phyloP scores from a whole-genome alignment of 2,329 filamentous ascomycete genomes.

The Ceratocystiopsis sp. region DNA sequence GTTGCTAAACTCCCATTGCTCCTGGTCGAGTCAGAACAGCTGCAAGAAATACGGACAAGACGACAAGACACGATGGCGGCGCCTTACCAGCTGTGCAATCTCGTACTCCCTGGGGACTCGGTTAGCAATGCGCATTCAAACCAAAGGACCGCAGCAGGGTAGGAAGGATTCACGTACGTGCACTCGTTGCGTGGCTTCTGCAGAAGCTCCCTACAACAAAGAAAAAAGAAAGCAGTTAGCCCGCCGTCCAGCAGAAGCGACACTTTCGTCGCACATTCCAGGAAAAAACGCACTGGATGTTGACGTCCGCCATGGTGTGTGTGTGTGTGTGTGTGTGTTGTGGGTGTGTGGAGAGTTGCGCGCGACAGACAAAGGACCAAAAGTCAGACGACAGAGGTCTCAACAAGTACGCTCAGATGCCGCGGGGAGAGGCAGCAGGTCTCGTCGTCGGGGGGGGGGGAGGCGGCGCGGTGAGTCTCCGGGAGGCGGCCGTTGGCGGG shows the following conservation, averaged over 20 bases:
- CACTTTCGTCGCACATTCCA: no score
- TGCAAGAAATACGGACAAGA: no score
- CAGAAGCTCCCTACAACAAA: slow-evolving; percentile 7
- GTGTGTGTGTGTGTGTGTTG: background rate
- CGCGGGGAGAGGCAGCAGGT: no score
- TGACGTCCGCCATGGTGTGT: slow-evolving; percentile 8
- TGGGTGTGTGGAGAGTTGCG: background rate
- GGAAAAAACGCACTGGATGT: slow-evolving; percentile 8
- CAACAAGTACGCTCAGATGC: background rate
- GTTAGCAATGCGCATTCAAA: background rate
- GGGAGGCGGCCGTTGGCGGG: no score
- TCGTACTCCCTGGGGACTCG: slow-evolving; percentile 58
- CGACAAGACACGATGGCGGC: background rate
- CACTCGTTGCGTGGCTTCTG: slow-evolving; percentile 11
- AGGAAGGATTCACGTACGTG: slow-evolving; percentile 4
- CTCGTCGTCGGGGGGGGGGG: no score
- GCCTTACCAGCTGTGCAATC: slow-evolving; percentile 46
- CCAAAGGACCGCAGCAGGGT: background rate
- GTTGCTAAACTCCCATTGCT: slow-evolving; percentile 35
- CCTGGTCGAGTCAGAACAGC: slow-evolving; percentile 13
- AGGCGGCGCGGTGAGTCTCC: no score
- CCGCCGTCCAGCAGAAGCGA: background rate
- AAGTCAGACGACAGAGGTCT: no score
- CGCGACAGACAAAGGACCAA: background rate
- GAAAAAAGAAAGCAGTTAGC: background rate